Evolutionary conservation across 495 filamentous ascomycete species (phyloP).

Genomic region (Tuber magnatum): DNA sequence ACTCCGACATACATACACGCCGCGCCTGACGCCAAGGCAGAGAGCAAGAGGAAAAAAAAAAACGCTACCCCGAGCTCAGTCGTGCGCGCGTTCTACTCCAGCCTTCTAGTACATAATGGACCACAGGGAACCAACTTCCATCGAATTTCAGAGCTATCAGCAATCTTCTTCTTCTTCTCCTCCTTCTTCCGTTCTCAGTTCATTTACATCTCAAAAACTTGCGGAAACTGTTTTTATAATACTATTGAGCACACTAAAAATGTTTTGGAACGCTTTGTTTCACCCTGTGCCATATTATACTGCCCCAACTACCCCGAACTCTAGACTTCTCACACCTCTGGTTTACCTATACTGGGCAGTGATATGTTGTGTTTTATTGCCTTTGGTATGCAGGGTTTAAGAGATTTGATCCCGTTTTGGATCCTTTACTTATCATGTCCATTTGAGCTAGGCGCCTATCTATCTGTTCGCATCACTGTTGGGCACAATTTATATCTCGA

Average conservation of each 20-base stretch:
- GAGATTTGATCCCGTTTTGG: conserved; percentile 9
- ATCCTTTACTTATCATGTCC: conserved; percentile 21
- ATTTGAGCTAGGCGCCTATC: conserved; percentile 27
- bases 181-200: conserved; percentile 13
- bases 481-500: conserved; percentile 26
- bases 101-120: conserved; percentile 23
- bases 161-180: conserved; percentile 17
- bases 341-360: conserved; percentile 22
- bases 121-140: conserved; percentile 19
- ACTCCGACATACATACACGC: conserved; percentile 31
- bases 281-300: conserved; percentile 30
- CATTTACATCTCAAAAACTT: conserved; percentile 25
- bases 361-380: conserved; percentile 26
- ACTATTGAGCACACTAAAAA: conserved; percentile 32
- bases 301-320: conserved; percentile 23
- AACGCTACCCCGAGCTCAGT: conserved; percentile 15
- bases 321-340: conserved; percentile 24
- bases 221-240: conserved; percentile 34
- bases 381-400: conserved; percentile 33
- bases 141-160: conserved; percentile 30
- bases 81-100: conserved; percentile 13
- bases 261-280: conserved; percentile 31
- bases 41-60: conserved; percentile 25
- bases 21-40: conserved; percentile 19
- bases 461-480: conserved; percentile 27